Evolutionary conservation across 495 filamentous ascomycete genomes (phyloP).

Genomic region (Glonium stellatum): DNA sequence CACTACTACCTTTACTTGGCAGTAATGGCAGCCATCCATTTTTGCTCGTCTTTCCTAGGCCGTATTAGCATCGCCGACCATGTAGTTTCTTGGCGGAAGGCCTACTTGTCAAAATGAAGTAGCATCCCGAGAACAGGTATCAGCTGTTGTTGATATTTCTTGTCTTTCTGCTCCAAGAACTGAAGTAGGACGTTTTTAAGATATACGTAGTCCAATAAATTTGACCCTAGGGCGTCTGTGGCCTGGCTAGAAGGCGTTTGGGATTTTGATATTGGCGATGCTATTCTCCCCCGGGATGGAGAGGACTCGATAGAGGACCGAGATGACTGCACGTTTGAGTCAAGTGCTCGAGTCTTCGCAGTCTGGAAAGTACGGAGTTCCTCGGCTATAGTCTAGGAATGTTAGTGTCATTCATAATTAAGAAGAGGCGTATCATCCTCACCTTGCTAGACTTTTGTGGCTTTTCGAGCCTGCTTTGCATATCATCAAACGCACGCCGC

Average conservation of each 20-base stretch:
- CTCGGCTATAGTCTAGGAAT: slow-evolving; percentile 41
- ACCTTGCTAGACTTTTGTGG: slow-evolving; percentile 64
- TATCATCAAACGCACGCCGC: slow-evolving; percentile 67
- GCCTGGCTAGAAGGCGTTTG: slow-evolving; percentile 39
- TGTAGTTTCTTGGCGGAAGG: neutral
- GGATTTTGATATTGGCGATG: slow-evolving; percentile 45
- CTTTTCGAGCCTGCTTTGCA: slow-evolving; percentile 68
- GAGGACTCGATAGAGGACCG: slow-evolving; percentile 48
- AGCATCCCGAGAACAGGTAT: slow-evolving; percentile 88
- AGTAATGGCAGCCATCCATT: slow-evolving; percentile 76
- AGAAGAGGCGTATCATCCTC: neutral
- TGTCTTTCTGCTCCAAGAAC: slow-evolving; percentile 91
- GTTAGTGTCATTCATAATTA: slow-evolving; percentile 7
- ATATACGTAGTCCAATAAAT: slow-evolving; percentile 68
- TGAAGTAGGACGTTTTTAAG: slow-evolving; percentile 92
- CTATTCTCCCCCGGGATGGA: slow-evolving; percentile 37
- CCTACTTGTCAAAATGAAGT: slow-evolving; percentile 84
- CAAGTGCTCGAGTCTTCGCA: slow-evolving; percentile 31
- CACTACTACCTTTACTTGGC: slow-evolving; percentile 35
- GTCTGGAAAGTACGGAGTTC: slow-evolving; percentile 41
- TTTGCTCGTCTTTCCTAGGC: slow-evolving; percentile 72
- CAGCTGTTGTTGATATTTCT: slow-evolving; percentile 79
- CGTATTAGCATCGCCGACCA: slow-evolving; percentile 5
- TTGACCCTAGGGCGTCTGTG: slow-evolving; percentile 37
- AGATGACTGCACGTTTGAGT: slow-evolving; percentile 48